Conservation (phyloP, 495 filamentous ascomycete genomes). For the Copromyces sp. region DNA sequence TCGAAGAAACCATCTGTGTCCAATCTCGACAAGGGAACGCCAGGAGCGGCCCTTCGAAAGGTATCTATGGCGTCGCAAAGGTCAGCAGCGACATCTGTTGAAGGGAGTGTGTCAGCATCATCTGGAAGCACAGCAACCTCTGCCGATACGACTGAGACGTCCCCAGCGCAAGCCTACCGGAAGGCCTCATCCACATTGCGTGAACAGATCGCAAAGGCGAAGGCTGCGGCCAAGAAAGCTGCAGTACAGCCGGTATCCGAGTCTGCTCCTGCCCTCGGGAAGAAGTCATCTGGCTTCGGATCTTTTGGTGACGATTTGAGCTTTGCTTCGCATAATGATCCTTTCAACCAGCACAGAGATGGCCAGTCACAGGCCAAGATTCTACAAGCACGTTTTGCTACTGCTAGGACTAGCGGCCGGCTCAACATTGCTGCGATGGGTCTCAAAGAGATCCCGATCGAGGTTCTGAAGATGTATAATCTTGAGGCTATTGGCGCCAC, state of each 20-base stretch:
- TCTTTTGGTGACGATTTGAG: constrained; percentile 43
- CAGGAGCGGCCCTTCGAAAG: constrained; percentile 26
- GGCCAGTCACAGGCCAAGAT: constrained; percentile 50
- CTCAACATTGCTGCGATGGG: constrained; percentile 86
- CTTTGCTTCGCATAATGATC: constrained; percentile 46
- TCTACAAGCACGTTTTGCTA: constrained; percentile 62
- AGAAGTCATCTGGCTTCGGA: constrained; percentile 35
- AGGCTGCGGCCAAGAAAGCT: constrained; percentile 61
- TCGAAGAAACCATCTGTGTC: constrained; percentile 43
- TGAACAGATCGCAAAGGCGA: constrained; percentile 89
- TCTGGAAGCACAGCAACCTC: constrained; percentile 30
- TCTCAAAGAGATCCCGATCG: constrained; percentile 66
- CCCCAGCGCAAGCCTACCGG: constrained; percentile 27
- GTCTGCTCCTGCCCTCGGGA: constrained; percentile 16
- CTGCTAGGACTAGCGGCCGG: constrained; percentile 67
- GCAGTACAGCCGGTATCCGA: constrained; percentile 33
- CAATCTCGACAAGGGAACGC: constrained; percentile 26
- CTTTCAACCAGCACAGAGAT: constrained; percentile 56
- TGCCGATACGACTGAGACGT: constrained; percentile 25
- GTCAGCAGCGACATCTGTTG: constrained; percentile 41
- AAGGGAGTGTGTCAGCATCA: constrained; percentile 27
- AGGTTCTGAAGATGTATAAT: constrained; percentile 88
- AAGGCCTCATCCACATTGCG: constrained; percentile 75
- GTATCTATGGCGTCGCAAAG: constrained; percentile 31
- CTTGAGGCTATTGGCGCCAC: constrained; percentile 44